phyloP scores from a whole-genome alignment of 2,329 filamentous ascomycete species.

The Colletotrichum sansevieriae region DNA sequence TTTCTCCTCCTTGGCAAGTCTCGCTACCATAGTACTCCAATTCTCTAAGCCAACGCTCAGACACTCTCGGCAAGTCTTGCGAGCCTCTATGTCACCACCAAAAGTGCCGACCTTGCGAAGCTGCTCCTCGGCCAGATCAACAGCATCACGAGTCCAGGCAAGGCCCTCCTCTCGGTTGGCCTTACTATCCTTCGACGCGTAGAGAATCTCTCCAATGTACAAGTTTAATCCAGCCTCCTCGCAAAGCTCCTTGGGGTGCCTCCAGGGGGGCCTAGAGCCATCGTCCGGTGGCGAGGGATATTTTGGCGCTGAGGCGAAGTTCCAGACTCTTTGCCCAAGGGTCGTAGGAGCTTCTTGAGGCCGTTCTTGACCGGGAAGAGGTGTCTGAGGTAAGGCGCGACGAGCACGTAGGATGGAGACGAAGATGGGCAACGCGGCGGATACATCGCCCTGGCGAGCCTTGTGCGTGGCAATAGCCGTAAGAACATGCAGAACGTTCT shows the following conservation, averaged over 20 bases:
- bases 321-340: constrained; percentile 37
- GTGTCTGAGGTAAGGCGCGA: constrained; percentile 65
- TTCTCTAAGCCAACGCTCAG: constrained; percentile 82
- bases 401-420: constrained; percentile 86
- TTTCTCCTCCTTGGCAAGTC: constrained; percentile 68
- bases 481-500: constrained; percentile 80
- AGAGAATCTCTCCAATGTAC: constrained; percentile 95
- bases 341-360: constrained; percentile 10
- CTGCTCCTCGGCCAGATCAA: constrained; percentile 82
- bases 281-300: constrained; percentile 80
- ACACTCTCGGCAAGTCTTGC: constrained; percentile 80
- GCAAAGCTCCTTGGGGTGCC: constrained; percentile 76
- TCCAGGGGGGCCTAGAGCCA: constrained; percentile 76
- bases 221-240: constrained; percentile 89
- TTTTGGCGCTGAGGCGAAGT: constrained; percentile 60
- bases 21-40: constrained; percentile 84
- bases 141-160: constrained; percentile 90
- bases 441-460: constrained; percentile 76
- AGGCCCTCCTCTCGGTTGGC: constrained; percentile 75
- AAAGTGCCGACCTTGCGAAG: constrained; percentile 58
- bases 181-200: constrained; percentile 68
- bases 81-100: constrained; percentile 37
- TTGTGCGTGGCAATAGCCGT: constrained; percentile 85
- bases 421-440: constrained; percentile 83
- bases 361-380: constrained; percentile 44